Percentiles rank a stretch among this genome's conserved stretches.
These are phyloP conservation scores for Crithidia sp. DNA, from an alignment of 208 protist species.

Conservation along the genomic window DNA sequence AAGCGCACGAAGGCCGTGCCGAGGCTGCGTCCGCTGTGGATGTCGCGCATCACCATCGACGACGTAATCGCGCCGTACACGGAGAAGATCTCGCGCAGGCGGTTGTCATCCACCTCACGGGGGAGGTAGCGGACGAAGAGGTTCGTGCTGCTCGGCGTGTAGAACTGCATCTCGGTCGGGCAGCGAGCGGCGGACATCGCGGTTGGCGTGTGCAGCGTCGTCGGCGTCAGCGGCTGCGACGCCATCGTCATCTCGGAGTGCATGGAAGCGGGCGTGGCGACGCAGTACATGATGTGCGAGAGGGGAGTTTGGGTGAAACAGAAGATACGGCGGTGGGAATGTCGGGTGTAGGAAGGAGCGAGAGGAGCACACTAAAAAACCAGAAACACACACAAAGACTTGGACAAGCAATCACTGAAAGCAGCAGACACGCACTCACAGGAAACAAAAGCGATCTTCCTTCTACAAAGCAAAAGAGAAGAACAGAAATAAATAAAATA, in stretches of 20 bases:
- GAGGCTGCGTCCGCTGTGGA: slow-evolving; percentile 56
- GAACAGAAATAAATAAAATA: background rate
- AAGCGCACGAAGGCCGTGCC: slow-evolving; percentile 61
- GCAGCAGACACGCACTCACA: background rate
- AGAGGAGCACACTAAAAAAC: no score
- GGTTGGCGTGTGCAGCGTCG: background rate
- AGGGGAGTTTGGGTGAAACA: background rate
- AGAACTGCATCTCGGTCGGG: slow-evolving; percentile 28
- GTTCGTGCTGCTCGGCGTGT: slow-evolving; percentile 54
- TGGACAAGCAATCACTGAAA: background rate
- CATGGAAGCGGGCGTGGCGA: slow-evolving; percentile 7
- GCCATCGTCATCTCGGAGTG: background rate
- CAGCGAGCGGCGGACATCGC: slow-evolving; percentile 4
- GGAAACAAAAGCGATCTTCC: background rate
- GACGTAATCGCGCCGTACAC: slow-evolving; percentile 45
- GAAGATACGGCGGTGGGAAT: background rate
- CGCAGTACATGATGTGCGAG: slow-evolving; percentile 13
- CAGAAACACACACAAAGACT: no score
- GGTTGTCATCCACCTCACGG: slow-evolving; percentile 42
- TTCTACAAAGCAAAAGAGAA: background rate
- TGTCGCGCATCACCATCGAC: slow-evolving; percentile 67
- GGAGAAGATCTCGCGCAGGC: slow-evolving; percentile 44
- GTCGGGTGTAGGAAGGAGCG: no score
- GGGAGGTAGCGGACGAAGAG: slow-evolving; percentile 53
- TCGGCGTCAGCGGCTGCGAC: slow-evolving; percentile 1